phyloP scores from a whole-genome alignment of 108 stramenopile genomes.

The Pseudonitzschia multiseries region DNA sequence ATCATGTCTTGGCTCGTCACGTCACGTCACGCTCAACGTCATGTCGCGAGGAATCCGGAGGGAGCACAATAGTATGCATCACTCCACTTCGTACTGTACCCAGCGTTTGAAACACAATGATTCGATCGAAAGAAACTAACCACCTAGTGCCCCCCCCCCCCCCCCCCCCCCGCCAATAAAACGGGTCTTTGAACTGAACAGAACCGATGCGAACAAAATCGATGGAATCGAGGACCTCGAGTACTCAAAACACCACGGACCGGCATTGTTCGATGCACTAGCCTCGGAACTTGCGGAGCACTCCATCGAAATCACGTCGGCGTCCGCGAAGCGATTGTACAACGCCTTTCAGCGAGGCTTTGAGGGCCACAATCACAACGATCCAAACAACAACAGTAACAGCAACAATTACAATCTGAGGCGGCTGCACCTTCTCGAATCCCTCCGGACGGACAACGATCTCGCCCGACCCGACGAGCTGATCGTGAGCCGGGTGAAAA shows the following conservation, averaged over 20 bases:
- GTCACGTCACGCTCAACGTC: no score
- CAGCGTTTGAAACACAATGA: no score
- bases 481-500: constrained; percentile 52
- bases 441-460: constrained; percentile 41
- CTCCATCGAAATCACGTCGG: constrained; percentile 67
- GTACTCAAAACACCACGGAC: constrained; percentile 45
- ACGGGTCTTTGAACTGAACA: no score
- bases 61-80: no score
- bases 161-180: no score
- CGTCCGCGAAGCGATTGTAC: constrained; percentile 70
- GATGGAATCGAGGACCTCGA: constrained; percentile 52
- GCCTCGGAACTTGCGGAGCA: constrained; percentile 72
- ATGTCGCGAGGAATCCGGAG: no score
- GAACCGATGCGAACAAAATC: constrained; percentile 40
- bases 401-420: no score
- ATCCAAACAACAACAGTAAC: constrained; percentile 13
- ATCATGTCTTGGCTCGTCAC: neutral
- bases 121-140: no score
- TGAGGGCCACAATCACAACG: constrained; percentile 15
- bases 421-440: constrained; percentile 54
- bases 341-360: constrained; percentile 67
- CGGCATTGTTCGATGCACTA: constrained; percentile 69
- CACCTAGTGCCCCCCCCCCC: no score
- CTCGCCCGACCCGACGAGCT: constrained; percentile 53
- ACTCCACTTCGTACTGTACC: no score